Conservation (phyloP, 106 monocot species). For the Cymbidium sinense region DNA sequence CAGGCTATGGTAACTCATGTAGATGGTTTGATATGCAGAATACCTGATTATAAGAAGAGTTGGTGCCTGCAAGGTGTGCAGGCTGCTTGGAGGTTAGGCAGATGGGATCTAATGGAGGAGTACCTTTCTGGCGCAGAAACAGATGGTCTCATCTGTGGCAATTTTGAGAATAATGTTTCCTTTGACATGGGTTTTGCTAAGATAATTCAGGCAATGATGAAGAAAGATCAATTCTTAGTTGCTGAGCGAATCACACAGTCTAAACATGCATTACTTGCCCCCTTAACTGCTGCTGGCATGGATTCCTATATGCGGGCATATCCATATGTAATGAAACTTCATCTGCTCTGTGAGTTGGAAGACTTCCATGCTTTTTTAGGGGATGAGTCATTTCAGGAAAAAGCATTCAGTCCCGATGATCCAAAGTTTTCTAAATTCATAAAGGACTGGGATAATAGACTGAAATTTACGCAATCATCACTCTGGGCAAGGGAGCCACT, state of each 20-base stretch:
- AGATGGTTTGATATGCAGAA: conserved; percentile 77
- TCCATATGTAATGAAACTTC: conserved; percentile 94
- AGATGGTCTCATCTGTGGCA: conserved; percentile 38
- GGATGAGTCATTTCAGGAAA: conserved; percentile 70
- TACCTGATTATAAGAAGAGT: conserved; percentile 78
- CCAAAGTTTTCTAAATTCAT: conserved; percentile 48
- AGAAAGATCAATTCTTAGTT: conserved; percentile 74
- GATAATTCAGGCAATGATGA: conserved; percentile 96
- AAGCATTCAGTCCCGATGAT: conserved; percentile 51
- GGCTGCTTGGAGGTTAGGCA: conserved; percentile 96
- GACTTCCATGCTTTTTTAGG: conserved; percentile 70
- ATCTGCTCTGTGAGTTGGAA: conserved; percentile 86
- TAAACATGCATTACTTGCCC: conserved; percentile 83
- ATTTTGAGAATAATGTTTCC: conserved; percentile 57
- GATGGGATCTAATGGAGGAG: conserved; percentile 95
- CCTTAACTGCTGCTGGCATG: conserved; percentile 98
- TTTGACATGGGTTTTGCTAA: conserved; percentile 96
- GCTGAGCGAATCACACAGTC: conserved; percentile 79
- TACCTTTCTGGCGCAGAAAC: conserved; percentile 63
- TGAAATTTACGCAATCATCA: conserved; percentile 82
- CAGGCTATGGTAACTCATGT: conserved; percentile 99
- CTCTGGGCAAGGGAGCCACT: conserved; percentile 94
- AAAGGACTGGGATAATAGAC: conserved; percentile 92
- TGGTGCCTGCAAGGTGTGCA: conserved; percentile 99
- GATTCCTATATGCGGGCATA: conserved; percentile 99